Conservation (phyloP, 257 asterid genomes). For the Gentiana straminea region DNA sequence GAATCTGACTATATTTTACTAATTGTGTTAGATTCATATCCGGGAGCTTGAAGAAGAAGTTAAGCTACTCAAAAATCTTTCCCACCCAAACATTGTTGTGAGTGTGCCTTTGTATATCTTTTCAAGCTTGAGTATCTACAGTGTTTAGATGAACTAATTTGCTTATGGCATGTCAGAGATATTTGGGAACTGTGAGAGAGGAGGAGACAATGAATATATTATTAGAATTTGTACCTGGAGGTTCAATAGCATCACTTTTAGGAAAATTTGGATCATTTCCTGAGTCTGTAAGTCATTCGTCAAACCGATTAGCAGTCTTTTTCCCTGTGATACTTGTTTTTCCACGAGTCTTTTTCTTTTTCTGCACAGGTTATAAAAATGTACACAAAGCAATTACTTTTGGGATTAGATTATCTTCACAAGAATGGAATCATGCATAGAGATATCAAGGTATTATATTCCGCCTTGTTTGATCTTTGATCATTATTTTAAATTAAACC, state of each 20-base stretch:
- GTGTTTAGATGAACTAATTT: not conserved
- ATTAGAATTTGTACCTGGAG: conserved; percentile 29
- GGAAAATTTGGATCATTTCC: conserved; percentile 33
- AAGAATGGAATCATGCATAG: conserved; percentile 29
- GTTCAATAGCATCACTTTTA: conserved; percentile 24
- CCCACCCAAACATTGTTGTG: conserved; percentile 28
- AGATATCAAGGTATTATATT: conserved; percentile 20
- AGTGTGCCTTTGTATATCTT: conserved; percentile 1
- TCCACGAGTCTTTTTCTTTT: not conserved
- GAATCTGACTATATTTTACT: not conserved
- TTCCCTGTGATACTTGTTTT: not conserved
- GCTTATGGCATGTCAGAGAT: conserved; percentile 16
- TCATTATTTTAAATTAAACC: not conserved
- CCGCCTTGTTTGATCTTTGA: not conserved
- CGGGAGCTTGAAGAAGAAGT: conserved; percentile 31
- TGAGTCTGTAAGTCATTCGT: conserved; percentile 15
- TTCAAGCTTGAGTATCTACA: not conserved
- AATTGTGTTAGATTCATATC: conserved; percentile 13
- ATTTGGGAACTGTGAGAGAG: conserved; percentile 27
- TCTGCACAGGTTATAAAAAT: conserved; percentile 22
- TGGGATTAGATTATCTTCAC: conserved; percentile 26
- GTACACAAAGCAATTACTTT: conserved; percentile 29
- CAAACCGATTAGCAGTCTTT: not conserved
- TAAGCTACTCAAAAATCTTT: conserved; percentile 25
- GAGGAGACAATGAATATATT: conserved; percentile 21